phyloP scores from a whole-genome alignment of 2,329 filamentous ascomycete species.

The Fusarium citri region DNA sequence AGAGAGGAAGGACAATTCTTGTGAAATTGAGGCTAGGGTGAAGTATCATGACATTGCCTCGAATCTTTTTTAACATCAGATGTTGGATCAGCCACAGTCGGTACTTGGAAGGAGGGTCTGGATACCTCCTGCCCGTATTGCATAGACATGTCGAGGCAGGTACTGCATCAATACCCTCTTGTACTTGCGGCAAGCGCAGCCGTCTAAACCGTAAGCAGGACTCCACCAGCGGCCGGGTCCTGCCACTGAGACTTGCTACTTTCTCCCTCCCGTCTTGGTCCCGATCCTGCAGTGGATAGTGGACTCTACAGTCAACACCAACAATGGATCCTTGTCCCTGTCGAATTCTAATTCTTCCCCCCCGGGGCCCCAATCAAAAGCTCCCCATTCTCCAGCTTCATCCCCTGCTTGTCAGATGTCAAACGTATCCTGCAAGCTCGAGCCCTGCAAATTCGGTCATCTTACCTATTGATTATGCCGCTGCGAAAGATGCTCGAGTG shows the following conservation, averaged over 20 bases:
- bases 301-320: neutral
- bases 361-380: slow-evolving; percentile 34
- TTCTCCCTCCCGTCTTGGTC: neutral
- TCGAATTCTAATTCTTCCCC: slow-evolving; percentile 7
- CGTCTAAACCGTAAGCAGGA: slow-evolving; percentile 38
- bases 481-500: neutral
- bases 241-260: slow-evolving; percentile 10
- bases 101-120: neutral
- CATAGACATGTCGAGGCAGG: neutral
- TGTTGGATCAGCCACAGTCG: slow-evolving; percentile 33
- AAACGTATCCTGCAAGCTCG: slow-evolving; percentile 24
- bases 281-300: neutral
- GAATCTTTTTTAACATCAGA: slow-evolving; percentile 39
- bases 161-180: slow-evolving; percentile 25
- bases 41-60: slow-evolving; percentile 45
- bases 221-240: slow-evolving; percentile 40
- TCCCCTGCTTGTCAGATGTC: slow-evolving; percentile 38
- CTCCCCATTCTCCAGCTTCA: slow-evolving; percentile 29
- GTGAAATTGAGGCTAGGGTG: slow-evolving; percentile 30
- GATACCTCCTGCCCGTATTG: neutral
- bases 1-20: slow-evolving; percentile 32
- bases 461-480: slow-evolving; percentile 28
- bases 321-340: slow-evolving; percentile 6
- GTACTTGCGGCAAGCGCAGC: slow-evolving; percentile 34
- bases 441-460: slow-evolving; percentile 4